phyloP scores from a whole-genome alignment of 1,139 yeast genomes.

The Protomyces lactucae-debilis region DNA sequence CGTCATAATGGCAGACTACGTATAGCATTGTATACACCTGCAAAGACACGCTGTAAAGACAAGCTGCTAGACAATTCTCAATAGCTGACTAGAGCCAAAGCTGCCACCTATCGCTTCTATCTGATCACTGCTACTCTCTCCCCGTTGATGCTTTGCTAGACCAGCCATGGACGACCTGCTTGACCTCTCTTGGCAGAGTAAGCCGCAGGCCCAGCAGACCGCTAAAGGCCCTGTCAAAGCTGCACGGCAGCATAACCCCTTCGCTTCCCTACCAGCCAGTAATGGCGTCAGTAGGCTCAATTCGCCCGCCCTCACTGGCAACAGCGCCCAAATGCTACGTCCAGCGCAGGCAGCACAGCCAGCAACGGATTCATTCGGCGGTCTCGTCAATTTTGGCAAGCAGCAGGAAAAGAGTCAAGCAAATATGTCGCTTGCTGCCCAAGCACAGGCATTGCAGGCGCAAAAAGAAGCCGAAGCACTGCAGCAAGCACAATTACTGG shows the following conservation, averaged over 20 bases:
- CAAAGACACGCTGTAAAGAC: too few species aligned
- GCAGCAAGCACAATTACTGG: neutral
- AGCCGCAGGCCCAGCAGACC: neutral
- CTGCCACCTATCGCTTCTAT: neutral
- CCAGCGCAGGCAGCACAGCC: neutral
- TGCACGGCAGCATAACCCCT: neutral
- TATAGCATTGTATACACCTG: too few species aligned
- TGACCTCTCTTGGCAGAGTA: neutral
- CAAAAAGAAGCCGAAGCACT: neutral
- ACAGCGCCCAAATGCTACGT: too few species aligned
- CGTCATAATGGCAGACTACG: too few species aligned
- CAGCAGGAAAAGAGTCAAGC: slow-evolving; percentile 1
- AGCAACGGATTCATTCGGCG: slow-evolving; percentile 7
- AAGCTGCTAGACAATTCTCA: too few species aligned
- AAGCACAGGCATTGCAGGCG: slow-evolving; percentile 8
- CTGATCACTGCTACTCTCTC: neutral
- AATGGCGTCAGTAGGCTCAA: neutral
- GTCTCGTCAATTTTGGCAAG: slow-evolving; percentile 9
- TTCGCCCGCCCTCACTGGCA: neutral
- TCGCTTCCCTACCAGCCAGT: neutral
- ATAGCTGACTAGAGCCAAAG: too few species aligned
- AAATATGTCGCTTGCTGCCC: neutral
- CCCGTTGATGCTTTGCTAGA: neutral
- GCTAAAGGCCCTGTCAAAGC: neutral
- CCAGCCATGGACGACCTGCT: neutral